Conservation (phyloP, 345 rosid species). For the Salix exigua region DNA sequence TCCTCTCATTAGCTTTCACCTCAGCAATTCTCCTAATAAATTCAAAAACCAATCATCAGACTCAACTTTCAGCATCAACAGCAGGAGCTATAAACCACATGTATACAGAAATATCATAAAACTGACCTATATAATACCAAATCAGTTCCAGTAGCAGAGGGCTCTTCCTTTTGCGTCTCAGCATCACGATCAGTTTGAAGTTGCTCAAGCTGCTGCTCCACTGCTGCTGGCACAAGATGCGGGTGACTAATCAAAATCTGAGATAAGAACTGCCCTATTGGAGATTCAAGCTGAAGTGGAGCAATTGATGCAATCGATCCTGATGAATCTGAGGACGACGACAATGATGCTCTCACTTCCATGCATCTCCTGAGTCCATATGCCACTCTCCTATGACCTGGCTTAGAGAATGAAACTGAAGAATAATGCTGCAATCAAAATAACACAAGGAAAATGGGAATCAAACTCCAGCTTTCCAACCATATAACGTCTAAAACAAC, state of each 20-base stretch:
- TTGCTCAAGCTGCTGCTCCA: conserved; percentile 93
- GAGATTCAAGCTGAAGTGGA: conserved; percentile 83
- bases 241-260: conserved; percentile 85
- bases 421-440: conserved; percentile 34
- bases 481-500: background rate
- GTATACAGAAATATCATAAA: background rate
- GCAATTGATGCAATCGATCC: conserved; percentile 53
- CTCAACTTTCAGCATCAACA: background rate
- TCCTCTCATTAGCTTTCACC: conserved; percentile 86
- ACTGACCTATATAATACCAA: conserved; percentile 74
- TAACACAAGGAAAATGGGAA: background rate
- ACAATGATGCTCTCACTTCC: conserved; percentile 48
- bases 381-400: conserved; percentile 20
- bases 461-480: background rate
- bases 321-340: conserved; percentile 42
- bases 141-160: conserved; percentile 67
- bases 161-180: conserved; percentile 57
- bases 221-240: conserved; percentile 93
- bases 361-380: conserved; percentile 39
- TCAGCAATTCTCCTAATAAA: conserved; percentile 84
- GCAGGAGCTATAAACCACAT: background rate
- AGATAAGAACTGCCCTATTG: conserved; percentile 83
- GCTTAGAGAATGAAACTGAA: conserved; percentile 30
- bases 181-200: conserved; percentile 82
- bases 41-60: conserved; percentile 1